A percentile compares a stretch with the other conserved stretches of the same genome.
These are phyloP conservation scores for Parafenestella ontariensis DNA, from an alignment of 2,329 filamentous ascomycete species.

Conservation along the genomic window DNA sequence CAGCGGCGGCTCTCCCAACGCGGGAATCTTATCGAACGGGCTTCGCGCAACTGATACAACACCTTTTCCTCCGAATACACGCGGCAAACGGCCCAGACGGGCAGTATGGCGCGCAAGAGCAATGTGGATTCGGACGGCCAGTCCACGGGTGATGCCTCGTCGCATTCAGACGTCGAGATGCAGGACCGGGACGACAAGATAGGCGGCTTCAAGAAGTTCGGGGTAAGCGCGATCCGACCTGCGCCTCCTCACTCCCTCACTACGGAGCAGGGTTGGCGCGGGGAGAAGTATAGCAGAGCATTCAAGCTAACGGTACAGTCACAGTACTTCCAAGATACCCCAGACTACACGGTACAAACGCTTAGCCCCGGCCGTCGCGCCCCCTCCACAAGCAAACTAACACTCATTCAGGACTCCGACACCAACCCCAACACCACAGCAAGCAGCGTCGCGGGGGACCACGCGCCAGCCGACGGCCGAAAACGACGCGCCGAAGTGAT, in stretches of 20 bases:
- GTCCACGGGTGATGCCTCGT: conserved; percentile 47
- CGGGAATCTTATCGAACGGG: conserved; percentile 8
- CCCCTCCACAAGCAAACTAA: conserved; percentile 21
- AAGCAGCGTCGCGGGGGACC: conserved; percentile 84
- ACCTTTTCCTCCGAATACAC: conserved; percentile 21
- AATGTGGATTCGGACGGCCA: conserved; percentile 44
- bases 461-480: conserved; percentile 71
- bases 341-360: conserved; percentile 64
- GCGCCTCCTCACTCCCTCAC: conserved; percentile 9
- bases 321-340: conserved; percentile 64
- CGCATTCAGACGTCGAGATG: conserved; percentile 50
- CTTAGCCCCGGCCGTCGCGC: neutral
- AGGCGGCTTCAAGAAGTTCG: conserved; percentile 45
- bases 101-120: conserved; percentile 51
- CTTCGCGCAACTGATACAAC: conserved; percentile 7
- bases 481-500: conserved; percentile 87
- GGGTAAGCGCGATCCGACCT: conserved; percentile 30
- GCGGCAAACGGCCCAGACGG: conserved; percentile 44
- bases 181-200: conserved; percentile 43
- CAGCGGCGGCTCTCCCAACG: conserved; percentile 10
- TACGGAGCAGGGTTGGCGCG: neutral
- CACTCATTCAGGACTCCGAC: conserved; percentile 64
- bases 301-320: conserved; percentile 32
- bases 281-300: conserved; percentile 5
- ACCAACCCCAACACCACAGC: conserved; percentile 73